Base-by-base conservation (phyloP, 179 eudicot species). In the Drosera spatulata region DNA sequence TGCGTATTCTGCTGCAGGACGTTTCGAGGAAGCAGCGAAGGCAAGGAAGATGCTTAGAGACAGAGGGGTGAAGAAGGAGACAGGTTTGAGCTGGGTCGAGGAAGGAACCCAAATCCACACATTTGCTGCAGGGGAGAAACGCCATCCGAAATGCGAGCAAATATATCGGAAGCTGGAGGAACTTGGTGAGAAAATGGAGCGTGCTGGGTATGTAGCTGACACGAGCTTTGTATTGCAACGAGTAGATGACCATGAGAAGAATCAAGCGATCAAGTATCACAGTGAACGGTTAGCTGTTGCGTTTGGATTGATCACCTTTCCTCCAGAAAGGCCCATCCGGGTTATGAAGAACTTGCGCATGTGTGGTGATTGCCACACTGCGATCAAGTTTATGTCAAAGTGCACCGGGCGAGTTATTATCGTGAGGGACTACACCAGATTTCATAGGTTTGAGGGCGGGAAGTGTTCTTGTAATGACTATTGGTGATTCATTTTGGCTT, bases 11-110 rank as follows among this genome's bases (percentile, higher is more conserved):
- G 80, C 94, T 9, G 85, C 85, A 37, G 97, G 97, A 59, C 79
- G 87, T 67, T 85, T 72, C 39, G 79, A 76, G 44, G 96, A 91
- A 60, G 96, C 96, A n/a, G 97, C 96, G 47, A 85, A 61, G 56
- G 87, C 83, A 38, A 83, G 97, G 69, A 83, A 77, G 74, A 77
- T 80, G 94, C 55, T 90, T 44, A 78, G 84, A 56, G 93, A 91
- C 46, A 78, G 70, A 56, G 96, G 97, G 22, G 68, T 81, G 53
- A 91, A 83, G 75, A 88, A 91, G 71, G 97, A 85, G 70, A 80
- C 91, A 4, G 97, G 97, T 55, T 71, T 91, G 72, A 91, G 97
- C 38, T 87, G 97, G 97, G 80, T 91, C 55, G 96, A 91, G 75
- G 91, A 85, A 63, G 96, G 86, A 49, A 85, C 78, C 56, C 69